phyloP scores from a whole-genome alignment of 2,329 filamentous ascomycete species.

The Clonostachys sp. region DNA sequence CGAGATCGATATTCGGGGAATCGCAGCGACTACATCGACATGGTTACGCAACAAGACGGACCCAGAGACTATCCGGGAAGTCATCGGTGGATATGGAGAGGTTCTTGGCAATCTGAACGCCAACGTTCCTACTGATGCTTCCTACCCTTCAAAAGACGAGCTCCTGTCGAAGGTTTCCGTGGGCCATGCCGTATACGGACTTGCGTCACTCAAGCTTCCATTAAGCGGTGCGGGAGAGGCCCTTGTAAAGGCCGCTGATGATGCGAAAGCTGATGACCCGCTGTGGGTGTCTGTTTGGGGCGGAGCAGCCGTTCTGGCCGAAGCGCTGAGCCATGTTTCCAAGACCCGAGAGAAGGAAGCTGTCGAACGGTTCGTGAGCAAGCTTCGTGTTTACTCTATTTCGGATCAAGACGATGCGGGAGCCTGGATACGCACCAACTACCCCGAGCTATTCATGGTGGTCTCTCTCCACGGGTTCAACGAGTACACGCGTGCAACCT shows the following conservation, averaged over 20 bases:
- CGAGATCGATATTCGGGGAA: constrained; percentile 32
- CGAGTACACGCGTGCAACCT: constrained; percentile 47
- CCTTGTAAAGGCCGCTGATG: not conserved
- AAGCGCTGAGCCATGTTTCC: constrained; percentile 33
- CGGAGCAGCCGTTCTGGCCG: constrained; percentile 46
- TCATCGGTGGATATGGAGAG: not conserved
- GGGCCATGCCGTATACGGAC: not conserved
- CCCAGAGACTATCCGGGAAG: not conserved
- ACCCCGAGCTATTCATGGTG: constrained; percentile 52
- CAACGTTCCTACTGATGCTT: not conserved
- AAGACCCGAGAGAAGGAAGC: constrained; percentile 14
- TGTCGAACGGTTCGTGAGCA: constrained; percentile 25
- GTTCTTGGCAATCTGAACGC: not conserved
- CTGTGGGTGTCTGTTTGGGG: constrained; percentile 51
- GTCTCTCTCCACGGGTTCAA: constrained; percentile 51
- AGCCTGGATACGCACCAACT: constrained; percentile 47
- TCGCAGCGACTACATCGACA: constrained; percentile 34
- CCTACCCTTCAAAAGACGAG: not conserved
- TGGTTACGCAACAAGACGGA: constrained; percentile 26
- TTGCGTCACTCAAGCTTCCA: not conserved
- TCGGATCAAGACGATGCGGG: constrained; percentile 56
- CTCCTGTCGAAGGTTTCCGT: not conserved
- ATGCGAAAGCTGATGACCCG: constrained; percentile 13
- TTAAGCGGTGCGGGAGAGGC: not conserved
- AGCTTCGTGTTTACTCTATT: constrained; percentile 48